Percentiles rank a stretch among this genome's conserved stretches.
These are phyloP conservation scores for Marasmius sp. DNA, from an alignment of 1,284 basidiomycete species.

Conservation along the genomic window DNA sequence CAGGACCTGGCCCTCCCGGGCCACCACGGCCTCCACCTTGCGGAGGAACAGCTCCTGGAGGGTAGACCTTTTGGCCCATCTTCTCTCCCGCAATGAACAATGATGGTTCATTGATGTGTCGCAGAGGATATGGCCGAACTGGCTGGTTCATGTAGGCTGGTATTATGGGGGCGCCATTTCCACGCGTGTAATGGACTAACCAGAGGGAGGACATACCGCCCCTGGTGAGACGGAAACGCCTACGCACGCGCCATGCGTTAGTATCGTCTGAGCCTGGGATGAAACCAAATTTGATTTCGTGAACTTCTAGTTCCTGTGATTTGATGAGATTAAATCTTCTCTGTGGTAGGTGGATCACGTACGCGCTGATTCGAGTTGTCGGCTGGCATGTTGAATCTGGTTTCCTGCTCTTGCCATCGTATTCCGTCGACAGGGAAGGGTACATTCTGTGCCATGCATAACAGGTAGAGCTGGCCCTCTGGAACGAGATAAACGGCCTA, in stretches of 20 bases:
- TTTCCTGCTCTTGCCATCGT: constrained; percentile 68
- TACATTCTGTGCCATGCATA: constrained; percentile 55
- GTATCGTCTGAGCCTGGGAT: constrained; percentile 61
- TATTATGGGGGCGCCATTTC: constrained; percentile 57
- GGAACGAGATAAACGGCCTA: constrained; percentile 10
- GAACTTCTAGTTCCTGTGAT: constrained; percentile 68
- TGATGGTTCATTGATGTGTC: constrained; percentile 58
- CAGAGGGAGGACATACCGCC: constrained; percentile 69
- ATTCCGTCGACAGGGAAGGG: constrained; percentile 71
- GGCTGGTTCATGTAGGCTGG: constrained; percentile 57
- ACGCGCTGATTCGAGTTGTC: constrained; percentile 26
- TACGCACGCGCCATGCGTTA: constrained; percentile 60
- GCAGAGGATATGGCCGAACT: constrained; percentile 67
- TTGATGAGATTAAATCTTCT: not conserved
- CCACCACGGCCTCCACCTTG: constrained; percentile 15
- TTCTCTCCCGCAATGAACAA: constrained; percentile 71
- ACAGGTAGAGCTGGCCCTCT: constrained; percentile 67
- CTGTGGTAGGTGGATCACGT: not conserved
- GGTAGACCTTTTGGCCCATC: constrained; percentile 59
- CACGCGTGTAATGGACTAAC: constrained; percentile 72
- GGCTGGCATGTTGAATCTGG: constrained; percentile 51
- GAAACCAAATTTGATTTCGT: constrained; percentile 72
- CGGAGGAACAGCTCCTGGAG: constrained; percentile 31
- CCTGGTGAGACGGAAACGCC: constrained; percentile 68
- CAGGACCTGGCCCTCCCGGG: constrained; percentile 21